Base-by-base conservation (phyloP, 129 eudicot species). In the Tagetes patula region DNA sequence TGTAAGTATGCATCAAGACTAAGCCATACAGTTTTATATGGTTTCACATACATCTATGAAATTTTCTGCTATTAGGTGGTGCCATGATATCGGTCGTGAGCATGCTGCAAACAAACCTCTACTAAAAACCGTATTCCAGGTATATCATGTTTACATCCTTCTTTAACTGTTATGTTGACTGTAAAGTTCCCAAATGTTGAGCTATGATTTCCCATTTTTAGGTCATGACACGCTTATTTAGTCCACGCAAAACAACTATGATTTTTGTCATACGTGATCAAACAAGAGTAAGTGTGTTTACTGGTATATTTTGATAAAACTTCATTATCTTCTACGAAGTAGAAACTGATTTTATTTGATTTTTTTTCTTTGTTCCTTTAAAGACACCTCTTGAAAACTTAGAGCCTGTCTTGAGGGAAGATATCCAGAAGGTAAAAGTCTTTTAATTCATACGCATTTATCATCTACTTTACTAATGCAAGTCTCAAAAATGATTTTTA, bases 61-160 rank as follows among this genome's bases (percentile, higher is more conserved):
- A 0, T 38, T 69, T 46, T 59, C 14, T 59, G 47, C 54, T 65
- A 46, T 54, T 71, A 87, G 92, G 82, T 87, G 92, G 92, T 87
- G 92, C 73, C 89, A 84, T 74, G 92, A 87, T 79, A 82, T 87
- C 68, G 92, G 92, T 42, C 88, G 92, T 52, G 92, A 87, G 85
- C 92, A 87, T 1, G 92, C 92, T 59, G 88, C 92, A 68, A 87
- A 87, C 74, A 84, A 60, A 73, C 92, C 92, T 75, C 86, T 87
- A 45, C 70, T 87, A 6, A 87, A 80, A 82, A 87, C 81, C 4
- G 93, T 87, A 59, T 85, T 87, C 79, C 89, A 87, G 93, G 93
- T 87, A 75, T 52, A 43, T 5, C 41, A 49, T 69, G 31, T 69
- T 43, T 77, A 59, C 34, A 45, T 77, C 60, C 42, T 69, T 31